Conservation (phyloP, 345 rosid genomes). For the Murraya koenigii region DNA sequence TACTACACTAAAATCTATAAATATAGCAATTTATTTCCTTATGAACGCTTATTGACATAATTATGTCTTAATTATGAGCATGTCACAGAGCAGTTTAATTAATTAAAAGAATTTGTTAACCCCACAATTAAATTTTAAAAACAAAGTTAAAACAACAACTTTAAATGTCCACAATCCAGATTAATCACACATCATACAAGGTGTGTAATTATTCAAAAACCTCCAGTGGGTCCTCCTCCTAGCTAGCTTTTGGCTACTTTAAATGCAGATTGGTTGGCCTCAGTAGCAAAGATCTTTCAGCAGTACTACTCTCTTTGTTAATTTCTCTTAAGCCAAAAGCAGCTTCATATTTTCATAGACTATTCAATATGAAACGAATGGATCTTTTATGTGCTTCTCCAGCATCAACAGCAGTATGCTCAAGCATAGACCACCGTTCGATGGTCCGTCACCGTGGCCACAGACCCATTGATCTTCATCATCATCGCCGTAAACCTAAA, state of each 20-base stretch:
- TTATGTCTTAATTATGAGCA: conserved; percentile 9
- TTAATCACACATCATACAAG: conserved; percentile 24
- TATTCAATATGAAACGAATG: conserved; percentile 53
- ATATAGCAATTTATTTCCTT: background rate
- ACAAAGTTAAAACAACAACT: conserved; percentile 17
- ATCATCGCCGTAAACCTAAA: conserved; percentile 26
- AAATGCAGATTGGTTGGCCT: conserved; percentile 21
- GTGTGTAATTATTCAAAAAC: conserved; percentile 13
- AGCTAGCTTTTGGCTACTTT: conserved; percentile 6
- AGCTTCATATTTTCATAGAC: background rate
- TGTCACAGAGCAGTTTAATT: conserved; percentile 7
- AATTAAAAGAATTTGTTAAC: conserved; percentile 15
- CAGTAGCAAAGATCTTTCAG: conserved; percentile 3
- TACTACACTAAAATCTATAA: background rate
- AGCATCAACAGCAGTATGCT: conserved; percentile 75
- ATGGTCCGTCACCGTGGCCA: conserved; percentile 37
- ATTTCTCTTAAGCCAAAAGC: background rate
- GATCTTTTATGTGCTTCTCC: conserved; percentile 82
- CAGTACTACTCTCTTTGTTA: background rate
- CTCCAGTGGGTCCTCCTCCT: conserved; percentile 23
- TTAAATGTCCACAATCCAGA: conserved; percentile 31
- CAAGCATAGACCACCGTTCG: conserved; percentile 46
- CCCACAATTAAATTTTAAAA: conserved; percentile 1
- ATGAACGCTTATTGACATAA: background rate
- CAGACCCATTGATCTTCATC: conserved; percentile 19